Evolutionary conservation across 2,329 filamentous ascomycete species (phyloP), one percentile per base, ranked within the genome.

Genomic region (Talaromyces sp.): DNA sequence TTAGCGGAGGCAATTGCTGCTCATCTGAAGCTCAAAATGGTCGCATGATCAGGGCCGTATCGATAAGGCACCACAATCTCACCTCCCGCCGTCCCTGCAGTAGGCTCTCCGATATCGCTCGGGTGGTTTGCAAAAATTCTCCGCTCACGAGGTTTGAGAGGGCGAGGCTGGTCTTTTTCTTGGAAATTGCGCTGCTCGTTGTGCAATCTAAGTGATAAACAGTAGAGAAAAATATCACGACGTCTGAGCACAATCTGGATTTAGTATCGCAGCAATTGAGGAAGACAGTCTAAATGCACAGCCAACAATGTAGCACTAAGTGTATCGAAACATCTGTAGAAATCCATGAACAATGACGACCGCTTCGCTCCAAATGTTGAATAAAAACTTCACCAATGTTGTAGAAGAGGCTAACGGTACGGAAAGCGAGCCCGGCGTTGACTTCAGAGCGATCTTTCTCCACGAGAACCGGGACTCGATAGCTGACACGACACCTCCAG

Each of bases 81-180:
- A 36, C 34, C 5, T 15, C 34, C 11, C 7, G 13, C 25, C 15
- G 25, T 11, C 34, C 53, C 31, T 56, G 53, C 53, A 56, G 53
- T 56, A 56, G 53, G 31, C n/a, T 36, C 53, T 56, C 53, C 53
- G 53, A 56, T 38, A 56, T 56, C 53, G 53, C 31, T 56, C 8
- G 19, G 7, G n/a, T 1, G 7, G 15, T 34, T 56, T 13, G 13
- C 53, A 56, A 36, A 22, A 34, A 56, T 31, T 10, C 34, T 31
- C 29, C 27, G 29, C 29, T 25, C 29, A 8, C 29, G 19, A n/a
- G 29, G n/a, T 22, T 36, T 36, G 25, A 4, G 2, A 10, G n/a
- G 51, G n/a, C 51, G 51, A 56, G n/a, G 7, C 11, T 36, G n/a
- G 15, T 19, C 11, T 36, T 56, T 29, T 22, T 38, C 31, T 36